phyloP scores from a whole-genome alignment of 2,329 filamentous ascomycete species.

The Curvularia verruculosa region DNA sequence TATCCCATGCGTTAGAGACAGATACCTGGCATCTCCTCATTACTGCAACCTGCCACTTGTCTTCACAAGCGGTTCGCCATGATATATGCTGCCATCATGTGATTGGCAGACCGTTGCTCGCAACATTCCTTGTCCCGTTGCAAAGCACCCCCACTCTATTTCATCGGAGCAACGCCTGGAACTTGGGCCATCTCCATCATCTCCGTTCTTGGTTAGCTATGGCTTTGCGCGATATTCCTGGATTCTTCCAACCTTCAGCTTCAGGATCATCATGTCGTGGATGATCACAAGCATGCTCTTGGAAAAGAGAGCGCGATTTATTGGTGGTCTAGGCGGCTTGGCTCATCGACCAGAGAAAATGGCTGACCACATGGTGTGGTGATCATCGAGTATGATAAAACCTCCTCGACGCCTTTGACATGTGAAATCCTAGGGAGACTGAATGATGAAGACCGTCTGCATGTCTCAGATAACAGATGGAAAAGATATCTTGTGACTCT shows the following conservation, averaged over 20 bases:
- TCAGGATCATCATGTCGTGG: background rate
- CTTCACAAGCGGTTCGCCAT: background rate
- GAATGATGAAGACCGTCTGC: background rate
- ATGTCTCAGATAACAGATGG: background rate
- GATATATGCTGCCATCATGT: background rate
- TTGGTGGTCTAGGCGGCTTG: conserved; percentile 1
- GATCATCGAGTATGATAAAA: background rate
- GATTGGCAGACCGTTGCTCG: background rate
- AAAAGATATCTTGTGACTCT: background rate
- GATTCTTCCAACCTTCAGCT: background rate
- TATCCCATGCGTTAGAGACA: background rate
- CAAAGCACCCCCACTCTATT: background rate
- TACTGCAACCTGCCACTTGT: background rate
- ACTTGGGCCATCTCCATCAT: background rate
- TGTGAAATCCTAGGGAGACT: background rate
- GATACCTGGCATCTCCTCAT: background rate
- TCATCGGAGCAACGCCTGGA: background rate
- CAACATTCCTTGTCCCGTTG: background rate
- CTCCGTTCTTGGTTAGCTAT: background rate
- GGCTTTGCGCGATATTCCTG: background rate
- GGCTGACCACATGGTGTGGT: background rate
- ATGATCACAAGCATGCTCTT: background rate
- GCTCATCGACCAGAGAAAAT: background rate
- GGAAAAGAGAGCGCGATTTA: background rate
- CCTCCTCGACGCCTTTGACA: background rate